Base-by-base conservation (phyloP, 257 asterid species). In the Perilla frutescens region DNA sequence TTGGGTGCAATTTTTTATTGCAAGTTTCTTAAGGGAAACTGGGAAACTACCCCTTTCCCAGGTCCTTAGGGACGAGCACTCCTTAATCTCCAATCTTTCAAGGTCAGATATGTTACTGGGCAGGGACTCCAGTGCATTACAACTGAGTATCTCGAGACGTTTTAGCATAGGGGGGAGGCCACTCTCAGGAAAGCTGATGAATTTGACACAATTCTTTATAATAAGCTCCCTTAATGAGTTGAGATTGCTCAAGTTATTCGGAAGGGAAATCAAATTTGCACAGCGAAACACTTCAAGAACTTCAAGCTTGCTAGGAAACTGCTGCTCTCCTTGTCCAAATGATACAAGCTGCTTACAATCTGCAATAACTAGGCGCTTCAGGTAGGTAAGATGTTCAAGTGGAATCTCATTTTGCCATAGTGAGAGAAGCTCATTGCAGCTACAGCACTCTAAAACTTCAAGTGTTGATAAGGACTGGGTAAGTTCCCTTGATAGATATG, bases 41-140 rank as follows among this genome's bases (percentile, higher is more conserved):
- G 96, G 89, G 68, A 83, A 87, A 64, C 79, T 65, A 70, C 66
- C 74, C 1, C 65, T 77, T n/a, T 81, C 66, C 90, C 92, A 89
- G 15, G 77, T 77, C 77, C 56, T 70, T 74, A 89, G 82, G 15
- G 90, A 83, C 6, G 81, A 56, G 82, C 96, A 89, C 15, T 89
- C 90, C 78, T 89, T 85, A 44, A 89, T 80, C 78, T 87, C 92
- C 41, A 89, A 77, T 39, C 90, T 76, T 73, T 89, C 96, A 10
- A 89, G 92, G 77, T 54, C 75, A 47, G 77, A 70, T 50, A 87
- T 73, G 65, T 85, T 72, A 51, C 78, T 71, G 2, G 96, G 92
- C 51, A 89, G 73, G 55, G 96, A 84, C 53, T 53, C 85, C 53
- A 89, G 75, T 39, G 89, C 82, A 36, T 79, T 81, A 81, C 92